A percentile compares a stretch with the other conserved stretches of the same genome.
Evolutionary conservation across 2,329 filamentous ascomycete genomes (phyloP).

Genomic region (Aspergillus oerlinghausenensis): DNA sequence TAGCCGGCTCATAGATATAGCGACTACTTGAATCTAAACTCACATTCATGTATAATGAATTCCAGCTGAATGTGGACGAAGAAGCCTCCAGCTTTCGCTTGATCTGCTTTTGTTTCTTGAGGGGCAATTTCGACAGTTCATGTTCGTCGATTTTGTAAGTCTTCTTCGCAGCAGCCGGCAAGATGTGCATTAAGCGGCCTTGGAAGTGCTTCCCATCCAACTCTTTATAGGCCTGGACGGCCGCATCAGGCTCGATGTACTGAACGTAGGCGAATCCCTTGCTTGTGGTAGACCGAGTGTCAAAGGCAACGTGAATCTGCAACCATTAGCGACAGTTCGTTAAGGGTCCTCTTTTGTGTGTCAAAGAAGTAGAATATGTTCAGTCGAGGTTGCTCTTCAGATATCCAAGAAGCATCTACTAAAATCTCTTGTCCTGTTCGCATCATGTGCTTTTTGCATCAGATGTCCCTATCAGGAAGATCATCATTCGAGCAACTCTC

Average conservation of each 20-base stretch:
- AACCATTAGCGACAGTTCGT: constrained; percentile 39
- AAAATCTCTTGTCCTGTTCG: constrained; percentile 90
- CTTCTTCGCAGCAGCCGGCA: constrained; percentile 78
- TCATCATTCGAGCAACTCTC: constrained; percentile 69
- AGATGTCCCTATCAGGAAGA: constrained; percentile 99
- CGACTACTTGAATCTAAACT: constrained; percentile 15
- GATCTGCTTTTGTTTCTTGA: constrained; percentile 92
- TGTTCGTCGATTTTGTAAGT: constrained; percentile 81
- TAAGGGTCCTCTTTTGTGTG: constrained; percentile 20
- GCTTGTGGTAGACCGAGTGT: constrained; percentile 62
- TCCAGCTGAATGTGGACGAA: constrained; percentile 86
- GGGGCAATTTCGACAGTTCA: constrained; percentile 79
- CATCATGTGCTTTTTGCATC: constrained; percentile 89
- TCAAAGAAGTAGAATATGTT: constrained; percentile 14
- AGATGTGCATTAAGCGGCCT: constrained; percentile 83
- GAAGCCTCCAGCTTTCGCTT: constrained; percentile 77
- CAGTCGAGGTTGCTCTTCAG: constrained; percentile 55
- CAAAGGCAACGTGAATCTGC: constrained; percentile 81
- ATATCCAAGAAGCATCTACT: constrained; percentile 96
- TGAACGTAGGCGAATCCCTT: constrained; percentile 91
- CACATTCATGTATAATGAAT: constrained; percentile 98
- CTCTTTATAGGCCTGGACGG: constrained; percentile 71
- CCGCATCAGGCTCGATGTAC: constrained; percentile 66
- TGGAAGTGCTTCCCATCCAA: constrained; percentile 86
- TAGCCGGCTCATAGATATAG: constrained; percentile 11